Evolutionary conservation across 495 filamentous ascomycete genomes (phyloP).

Genomic region (Oidiodendron maius): DNA sequence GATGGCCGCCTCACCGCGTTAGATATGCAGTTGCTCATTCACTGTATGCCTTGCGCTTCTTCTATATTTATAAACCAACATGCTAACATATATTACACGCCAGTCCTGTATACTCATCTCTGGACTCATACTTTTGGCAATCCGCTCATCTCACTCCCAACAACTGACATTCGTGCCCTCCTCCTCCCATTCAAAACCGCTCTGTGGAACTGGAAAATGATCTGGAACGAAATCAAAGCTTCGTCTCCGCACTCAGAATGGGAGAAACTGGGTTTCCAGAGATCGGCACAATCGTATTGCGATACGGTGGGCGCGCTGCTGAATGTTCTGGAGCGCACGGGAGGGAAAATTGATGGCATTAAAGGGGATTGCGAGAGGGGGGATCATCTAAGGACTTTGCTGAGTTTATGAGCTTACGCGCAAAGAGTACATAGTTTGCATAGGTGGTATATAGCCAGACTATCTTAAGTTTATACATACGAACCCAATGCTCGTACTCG

Average conservation of each 20-base stretch:
- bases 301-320: conserved; percentile 12
- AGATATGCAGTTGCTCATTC: conserved; percentile 24
- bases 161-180: conserved; percentile 2
- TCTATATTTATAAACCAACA: neutral
- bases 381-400: conserved; percentile 17
- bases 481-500: too few species aligned
- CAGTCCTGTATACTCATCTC: conserved; percentile 22
- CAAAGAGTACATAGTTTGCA: too few species aligned
- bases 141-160: conserved; percentile 8
- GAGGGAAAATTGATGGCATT: conserved; percentile 9
- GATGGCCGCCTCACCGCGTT: conserved; percentile 9
- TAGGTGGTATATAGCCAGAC: too few species aligned
- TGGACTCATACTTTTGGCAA: conserved; percentile 19
- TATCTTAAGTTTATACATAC: too few species aligned
- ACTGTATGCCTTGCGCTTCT: conserved; percentile 11
- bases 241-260: conserved; percentile 9
- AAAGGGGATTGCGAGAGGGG: conserved; percentile 21
- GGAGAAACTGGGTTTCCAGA: conserved; percentile 21
- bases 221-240: conserved; percentile 21
- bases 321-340: conserved; percentile 11
- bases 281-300: conserved; percentile 20
- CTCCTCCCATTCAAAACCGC: conserved; percentile 18
- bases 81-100: neutral
- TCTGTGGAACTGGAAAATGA: conserved; percentile 17
- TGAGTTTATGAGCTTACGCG: too few species aligned